phyloP scores from a whole-genome alignment of 2,329 filamentous ascomycete genomes.

The Cadophora sp. region DNA sequence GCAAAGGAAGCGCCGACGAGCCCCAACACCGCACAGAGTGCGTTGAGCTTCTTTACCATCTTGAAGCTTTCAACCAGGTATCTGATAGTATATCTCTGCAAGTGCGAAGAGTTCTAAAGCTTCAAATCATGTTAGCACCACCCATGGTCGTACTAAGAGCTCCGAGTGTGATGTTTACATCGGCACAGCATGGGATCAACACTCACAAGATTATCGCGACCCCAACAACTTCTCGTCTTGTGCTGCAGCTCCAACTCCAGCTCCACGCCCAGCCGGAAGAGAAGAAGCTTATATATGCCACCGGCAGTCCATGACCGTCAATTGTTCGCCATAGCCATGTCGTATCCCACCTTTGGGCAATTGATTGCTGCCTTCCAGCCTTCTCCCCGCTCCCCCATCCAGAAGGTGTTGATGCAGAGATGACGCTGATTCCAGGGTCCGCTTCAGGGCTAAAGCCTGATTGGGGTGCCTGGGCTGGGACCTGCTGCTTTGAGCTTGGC shows the following conservation, averaged over 20 bases:
- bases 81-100: neutral
- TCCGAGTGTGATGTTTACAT: neutral
- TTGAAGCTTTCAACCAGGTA: conserved; percentile 15
- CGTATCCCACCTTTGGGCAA: conserved; percentile 6
- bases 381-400: neutral
- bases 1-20: conserved; percentile 31
- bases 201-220: conserved; percentile 14
- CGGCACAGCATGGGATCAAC: neutral
- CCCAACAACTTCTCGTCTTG: neutral
- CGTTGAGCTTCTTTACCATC: conserved; percentile 34
- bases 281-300: conserved; percentile 8
- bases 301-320: conserved; percentile 7
- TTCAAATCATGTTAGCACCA: conserved; percentile 4
- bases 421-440: conserved; percentile 7
- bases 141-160: conserved; percentile 2
- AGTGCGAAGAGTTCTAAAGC: neutral
- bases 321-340: neutral
- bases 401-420: conserved; percentile 13
- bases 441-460: conserved; percentile 2
- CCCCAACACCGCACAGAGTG: conserved; percentile 31
- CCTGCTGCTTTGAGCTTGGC: conserved; percentile 13
- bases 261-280: neutral
- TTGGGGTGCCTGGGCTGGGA: neutral
- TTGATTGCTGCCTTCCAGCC: neutral
- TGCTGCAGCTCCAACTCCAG: neutral